These are phyloP conservation scores for Arthrinium phaeospermum DNA, from an alignment of 2,329 filamentous ascomycete species.

Conservation along the genomic window DNA sequence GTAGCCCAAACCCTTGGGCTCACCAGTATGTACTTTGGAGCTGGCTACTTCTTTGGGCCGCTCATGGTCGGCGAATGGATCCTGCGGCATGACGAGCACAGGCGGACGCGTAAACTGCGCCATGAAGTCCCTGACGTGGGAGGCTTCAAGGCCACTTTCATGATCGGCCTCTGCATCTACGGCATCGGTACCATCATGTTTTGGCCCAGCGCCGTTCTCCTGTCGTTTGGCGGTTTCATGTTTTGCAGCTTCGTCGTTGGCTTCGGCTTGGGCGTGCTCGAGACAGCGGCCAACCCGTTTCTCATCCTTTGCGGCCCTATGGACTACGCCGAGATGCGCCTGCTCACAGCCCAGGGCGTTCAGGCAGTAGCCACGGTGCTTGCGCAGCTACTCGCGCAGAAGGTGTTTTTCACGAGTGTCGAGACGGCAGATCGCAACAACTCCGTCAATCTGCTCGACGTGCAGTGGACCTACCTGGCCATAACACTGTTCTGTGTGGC, in stretches of 20 bases:
- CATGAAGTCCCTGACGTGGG: constrained; percentile 50
- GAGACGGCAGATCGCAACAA: constrained; percentile 39
- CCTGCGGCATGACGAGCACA: constrained; percentile 70
- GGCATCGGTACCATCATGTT: constrained; percentile 82
- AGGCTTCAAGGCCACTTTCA: constrained; percentile 83
- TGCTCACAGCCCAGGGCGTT: constrained; percentile 77
- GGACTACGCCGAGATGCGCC: constrained; percentile 74
- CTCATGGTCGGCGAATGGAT: constrained; percentile 73
- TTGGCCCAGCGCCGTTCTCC: constrained; percentile 79
- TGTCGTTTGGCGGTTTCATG: constrained; percentile 79
- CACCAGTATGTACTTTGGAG: constrained; percentile 73
- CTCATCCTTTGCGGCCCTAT: constrained; percentile 73
- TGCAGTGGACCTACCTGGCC: constrained; percentile 87
- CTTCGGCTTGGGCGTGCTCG: constrained; percentile 76
- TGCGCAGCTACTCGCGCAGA: constrained; percentile 73
- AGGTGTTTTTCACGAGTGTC: constrained; percentile 73
- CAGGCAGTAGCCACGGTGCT: constrained; percentile 78
- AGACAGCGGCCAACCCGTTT: constrained; percentile 82
- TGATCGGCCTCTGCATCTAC: constrained; percentile 76
- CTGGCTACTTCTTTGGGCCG: constrained; percentile 72
- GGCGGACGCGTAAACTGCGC: constrained; percentile 43
- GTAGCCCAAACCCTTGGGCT: constrained; percentile 68
- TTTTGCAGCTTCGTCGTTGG: constrained; percentile 77
- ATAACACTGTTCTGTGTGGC: constrained; percentile 76
- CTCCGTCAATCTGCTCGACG: constrained; percentile 67